Evolutionary conservation across 768 basidiomycete genomes (phyloP).

Genomic region (Gloeostereum incarnatum): DNA sequence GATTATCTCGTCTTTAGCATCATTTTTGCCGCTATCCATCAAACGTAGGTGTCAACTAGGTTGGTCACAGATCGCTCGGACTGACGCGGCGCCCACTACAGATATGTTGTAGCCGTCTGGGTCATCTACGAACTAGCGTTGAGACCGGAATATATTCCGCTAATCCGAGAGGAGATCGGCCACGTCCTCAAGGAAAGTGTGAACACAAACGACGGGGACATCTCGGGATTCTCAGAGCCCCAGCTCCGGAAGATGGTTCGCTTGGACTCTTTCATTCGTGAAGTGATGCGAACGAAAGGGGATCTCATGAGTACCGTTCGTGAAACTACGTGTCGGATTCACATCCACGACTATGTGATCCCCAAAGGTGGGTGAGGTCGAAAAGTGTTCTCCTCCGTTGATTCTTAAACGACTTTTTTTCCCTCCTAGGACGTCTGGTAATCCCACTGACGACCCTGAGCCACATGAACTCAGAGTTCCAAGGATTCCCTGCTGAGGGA

Average conservation of each 20-base stretch:
- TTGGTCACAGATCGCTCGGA: neutral
- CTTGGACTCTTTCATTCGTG: conserved; percentile 24
- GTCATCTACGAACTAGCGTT: conserved; percentile 20
- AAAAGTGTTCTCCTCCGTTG: too few relatives aligned
- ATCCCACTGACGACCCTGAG: too few relatives aligned
- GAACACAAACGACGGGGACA: conserved; percentile 13
- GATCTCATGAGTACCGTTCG: conserved; percentile 20
- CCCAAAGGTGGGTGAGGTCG: too few relatives aligned
- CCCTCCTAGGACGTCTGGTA: too few relatives aligned
- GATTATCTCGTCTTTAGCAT: conserved; percentile 11
- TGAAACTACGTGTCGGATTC: too few relatives aligned
- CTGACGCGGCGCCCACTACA: conserved; percentile 4
- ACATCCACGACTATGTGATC: too few relatives aligned
- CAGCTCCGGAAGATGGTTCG: conserved; percentile 17
- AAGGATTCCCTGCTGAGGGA: too few relatives aligned
- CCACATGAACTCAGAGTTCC: too few relatives aligned
- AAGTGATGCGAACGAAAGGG: conserved; percentile 26
- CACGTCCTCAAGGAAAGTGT: too few relatives aligned
- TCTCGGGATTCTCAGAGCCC: conserved; percentile 14
- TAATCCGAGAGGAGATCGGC: conserved; percentile 18
- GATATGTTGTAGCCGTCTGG: conserved; percentile 23
- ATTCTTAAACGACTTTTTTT: too few relatives aligned
- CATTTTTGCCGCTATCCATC: conserved; percentile 26
- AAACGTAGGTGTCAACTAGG: conserved; percentile 16
- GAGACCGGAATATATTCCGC: conserved; percentile 18